Percentiles rank a stretch among this genome's conserved stretches.
Evolutionary conservation across 2,329 filamentous ascomycete species (phyloP).

Genomic region (Aaosphaeria arxii): DNA sequence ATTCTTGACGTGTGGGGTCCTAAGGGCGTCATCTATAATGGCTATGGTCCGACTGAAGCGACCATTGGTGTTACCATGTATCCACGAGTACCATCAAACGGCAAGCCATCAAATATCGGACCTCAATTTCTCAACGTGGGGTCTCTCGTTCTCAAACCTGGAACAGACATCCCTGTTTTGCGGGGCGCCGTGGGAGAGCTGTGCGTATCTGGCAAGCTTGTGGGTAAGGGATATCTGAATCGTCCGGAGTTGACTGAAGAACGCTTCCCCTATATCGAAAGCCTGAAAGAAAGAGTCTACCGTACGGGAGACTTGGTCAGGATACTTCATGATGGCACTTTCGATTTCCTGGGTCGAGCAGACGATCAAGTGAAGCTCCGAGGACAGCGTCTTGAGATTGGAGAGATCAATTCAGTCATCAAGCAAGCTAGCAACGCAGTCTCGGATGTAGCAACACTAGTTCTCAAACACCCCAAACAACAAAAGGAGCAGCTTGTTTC

Average conservation of each 20-base stretch:
- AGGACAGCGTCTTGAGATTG: constrained; percentile 83
- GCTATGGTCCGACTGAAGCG: constrained; percentile 84
- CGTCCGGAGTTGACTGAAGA: constrained; percentile 73
- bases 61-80: constrained; percentile 93
- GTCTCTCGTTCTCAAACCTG: constrained; percentile 70
- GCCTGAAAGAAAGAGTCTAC: constrained; percentile 58
- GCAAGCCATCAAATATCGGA: constrained; percentile 85
- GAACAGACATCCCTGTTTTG: constrained; percentile 68
- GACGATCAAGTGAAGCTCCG: constrained; percentile 93
- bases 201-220: constrained; percentile 80
- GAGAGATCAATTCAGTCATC: constrained; percentile 86
- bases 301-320: constrained; percentile 87
- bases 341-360: constrained; percentile 82
- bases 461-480: constrained; percentile 67
- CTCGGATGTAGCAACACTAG: constrained; percentile 71
- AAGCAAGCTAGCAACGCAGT: constrained; percentile 57
- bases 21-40: constrained; percentile 81
- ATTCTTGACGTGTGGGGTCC: constrained; percentile 84
- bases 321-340: constrained; percentile 73
- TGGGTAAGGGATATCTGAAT: constrained; percentile 87
- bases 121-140: constrained; percentile 85
- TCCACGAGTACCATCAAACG: constrained; percentile 72
- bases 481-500: constrained; percentile 81
- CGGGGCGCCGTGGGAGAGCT: constrained; percentile 81
- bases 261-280: constrained; percentile 65